Conservation (phyloP, 208 protist species). For the Leptomonas pyrrhocoris region DNA sequence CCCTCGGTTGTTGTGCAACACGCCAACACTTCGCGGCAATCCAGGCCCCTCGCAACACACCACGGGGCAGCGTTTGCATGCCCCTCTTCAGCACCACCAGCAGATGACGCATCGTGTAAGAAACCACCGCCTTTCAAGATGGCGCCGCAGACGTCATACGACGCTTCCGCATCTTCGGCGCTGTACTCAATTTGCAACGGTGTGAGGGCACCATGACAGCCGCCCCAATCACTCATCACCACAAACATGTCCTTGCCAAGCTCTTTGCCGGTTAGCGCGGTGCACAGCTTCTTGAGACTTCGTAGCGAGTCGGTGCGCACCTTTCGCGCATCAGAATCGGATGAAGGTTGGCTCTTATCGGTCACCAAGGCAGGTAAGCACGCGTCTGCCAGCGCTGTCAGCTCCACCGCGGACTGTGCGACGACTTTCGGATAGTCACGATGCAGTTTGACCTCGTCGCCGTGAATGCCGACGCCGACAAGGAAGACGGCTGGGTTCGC, state of each 20-base stretch:
- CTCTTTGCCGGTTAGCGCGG: slow-evolving; percentile 30
- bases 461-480: slow-evolving; percentile 57
- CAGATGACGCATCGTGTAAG: background rate
- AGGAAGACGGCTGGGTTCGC: slow-evolving; percentile 33
- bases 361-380: slow-evolving; percentile 24
- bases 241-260: slow-evolving; percentile 58
- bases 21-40: slow-evolving; percentile 29
- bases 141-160: slow-evolving; percentile 46
- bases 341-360: background rate
- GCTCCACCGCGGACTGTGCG: slow-evolving; percentile 43
- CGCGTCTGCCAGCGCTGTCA: slow-evolving; percentile 38
- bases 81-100: background rate
- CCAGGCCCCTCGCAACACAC: slow-evolving; percentile 1
- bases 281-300: slow-evolving; percentile 56
- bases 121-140: slow-evolving; percentile 41
- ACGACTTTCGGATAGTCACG: slow-evolving; percentile 40
- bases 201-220: slow-evolving; percentile 51
- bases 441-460: slow-evolving; percentile 59
- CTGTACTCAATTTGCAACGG: slow-evolving; percentile 61
- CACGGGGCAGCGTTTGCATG: slow-evolving; percentile 2
- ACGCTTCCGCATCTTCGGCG: slow-evolving; percentile 60
- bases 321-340: background rate
- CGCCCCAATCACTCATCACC: slow-evolving; percentile 61
- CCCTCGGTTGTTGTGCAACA: slow-evolving; percentile 13
- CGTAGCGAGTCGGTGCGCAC: slow-evolving; percentile 23